phyloP scores from a whole-genome alignment of 164 flowering plant species.

The Vitis cinerea region DNA sequence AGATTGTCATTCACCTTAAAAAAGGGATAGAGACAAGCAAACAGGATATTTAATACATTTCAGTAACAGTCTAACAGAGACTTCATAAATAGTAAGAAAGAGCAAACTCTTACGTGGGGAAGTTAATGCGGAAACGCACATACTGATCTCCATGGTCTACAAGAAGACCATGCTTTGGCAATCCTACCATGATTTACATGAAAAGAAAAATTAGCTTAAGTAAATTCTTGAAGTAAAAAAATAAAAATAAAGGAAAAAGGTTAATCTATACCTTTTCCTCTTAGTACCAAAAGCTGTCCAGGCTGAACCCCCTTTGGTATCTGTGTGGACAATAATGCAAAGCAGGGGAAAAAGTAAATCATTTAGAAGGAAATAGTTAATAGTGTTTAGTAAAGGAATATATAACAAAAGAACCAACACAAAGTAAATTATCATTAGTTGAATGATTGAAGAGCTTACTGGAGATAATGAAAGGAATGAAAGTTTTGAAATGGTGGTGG shows the following conservation, averaged over 20 bases:
- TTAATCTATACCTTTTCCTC: conserved; percentile 73
- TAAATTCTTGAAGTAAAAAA: neutral
- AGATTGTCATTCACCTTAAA: no score
- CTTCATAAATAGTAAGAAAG: neutral
- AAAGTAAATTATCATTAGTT: neutral
- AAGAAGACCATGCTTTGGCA: conserved; percentile 65
- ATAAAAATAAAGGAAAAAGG: no score
- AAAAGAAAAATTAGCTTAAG: neutral
- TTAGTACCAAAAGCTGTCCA: conserved; percentile 67
- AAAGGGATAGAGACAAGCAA: neutral
- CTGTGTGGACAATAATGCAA: conserved; percentile 37
- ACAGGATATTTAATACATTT: neutral
- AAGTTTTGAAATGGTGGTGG: neutral
- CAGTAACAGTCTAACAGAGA: neutral
- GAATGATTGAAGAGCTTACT: neutral
- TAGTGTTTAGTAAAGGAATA: neutral
- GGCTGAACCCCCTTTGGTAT: conserved; percentile 92
- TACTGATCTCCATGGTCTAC: conserved; percentile 76
- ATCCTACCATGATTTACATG: conserved; percentile 42
- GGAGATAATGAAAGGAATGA: neutral
- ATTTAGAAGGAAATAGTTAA: no score
- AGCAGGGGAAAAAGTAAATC: neutral
- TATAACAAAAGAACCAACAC: neutral
- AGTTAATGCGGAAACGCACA: conserved; percentile 71
- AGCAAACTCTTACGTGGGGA: conserved; percentile 62